Base-by-base conservation (phyloP, 2,329 filamentous ascomycete species). In the Mariannaea sp. region DNA sequence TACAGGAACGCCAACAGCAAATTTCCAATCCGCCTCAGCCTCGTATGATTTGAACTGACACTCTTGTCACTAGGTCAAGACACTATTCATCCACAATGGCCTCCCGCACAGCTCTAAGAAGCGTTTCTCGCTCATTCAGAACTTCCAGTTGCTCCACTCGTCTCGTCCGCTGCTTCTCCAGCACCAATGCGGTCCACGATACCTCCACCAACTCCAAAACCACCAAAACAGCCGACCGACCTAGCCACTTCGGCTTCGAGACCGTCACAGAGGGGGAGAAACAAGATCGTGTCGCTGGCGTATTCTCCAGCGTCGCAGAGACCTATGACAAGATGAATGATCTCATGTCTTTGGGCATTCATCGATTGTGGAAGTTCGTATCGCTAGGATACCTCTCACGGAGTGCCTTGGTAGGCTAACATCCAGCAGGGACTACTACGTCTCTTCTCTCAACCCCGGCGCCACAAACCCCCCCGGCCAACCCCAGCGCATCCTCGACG, bases 241-340 rank as follows among this genome's bases (percentile, higher is more conserved):
- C 87, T 57, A 96, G 92, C 43, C 92, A 96, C 75, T 97, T 97
- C 72, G 92, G 92, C 45, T 97, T 91, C 71, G 83, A 92, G 75
- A 93, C 90, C 35, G 81, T 97, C 33, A 84, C 88, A 13, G 90
- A 95, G 70, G 79, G 84, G 8, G 80, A 94, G 71, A 97, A 97
- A 75, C 77, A 75, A 38, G 67, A 79, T 61, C 72, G 77, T 80
- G 92, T 97, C 33, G 89, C 89, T 55, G 85, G 84, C 35, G 94
- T 99, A 53, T 99, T 99, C 77, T 93, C 90, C 73, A 97, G 89
- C 62, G 94, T 99, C 33, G 94, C 94, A 62, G 86, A 90, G 58
- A 91, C 89, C 14, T 99, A 99, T 76, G 94, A 99, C 74, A 88
- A 87, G 58, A 99, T 99, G 94, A 99, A 99, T 77, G 94, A 99